Evolutionary conservation across 1,284 basidiomycete species (phyloP).

Genomic region (Somion occarium): DNA sequence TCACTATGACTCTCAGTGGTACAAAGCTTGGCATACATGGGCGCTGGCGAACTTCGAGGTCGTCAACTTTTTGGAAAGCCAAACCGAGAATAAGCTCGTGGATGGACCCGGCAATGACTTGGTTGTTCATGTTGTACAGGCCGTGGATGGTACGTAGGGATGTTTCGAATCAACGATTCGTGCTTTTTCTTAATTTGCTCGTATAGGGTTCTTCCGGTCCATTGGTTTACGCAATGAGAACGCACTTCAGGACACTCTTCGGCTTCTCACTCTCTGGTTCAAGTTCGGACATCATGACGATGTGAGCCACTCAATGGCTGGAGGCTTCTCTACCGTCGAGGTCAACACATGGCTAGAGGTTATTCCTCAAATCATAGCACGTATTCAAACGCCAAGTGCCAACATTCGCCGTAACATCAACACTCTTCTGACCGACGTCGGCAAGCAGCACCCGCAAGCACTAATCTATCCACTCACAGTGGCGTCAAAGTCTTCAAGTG

Average conservation of each 20-base stretch:
- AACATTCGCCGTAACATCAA: slow-evolving; percentile 91
- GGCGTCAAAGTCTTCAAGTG: slow-evolving; percentile 93
- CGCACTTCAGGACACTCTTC: slow-evolving; percentile 92
- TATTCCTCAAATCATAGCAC: slow-evolving; percentile 97
- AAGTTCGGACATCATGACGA: slow-evolving; percentile 93
- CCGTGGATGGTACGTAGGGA: slow-evolving; percentile 88
- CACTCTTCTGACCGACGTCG: slow-evolving; percentile 87
- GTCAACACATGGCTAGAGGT: slow-evolving; percentile 99
- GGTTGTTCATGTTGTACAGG: slow-evolving; percentile 87
- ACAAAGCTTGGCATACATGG: slow-evolving; percentile 99
- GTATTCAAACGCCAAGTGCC: slow-evolving; percentile 91
- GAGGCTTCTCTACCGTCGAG: slow-evolving; percentile 86
- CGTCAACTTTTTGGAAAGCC: slow-evolving; percentile 76
- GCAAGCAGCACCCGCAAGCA: slow-evolving; percentile 96
- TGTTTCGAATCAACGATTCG: slow-evolving; percentile 1
- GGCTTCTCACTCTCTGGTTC: slow-evolving; percentile 97
- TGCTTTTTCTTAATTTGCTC: not conserved
- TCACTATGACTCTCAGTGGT: slow-evolving; percentile 92
- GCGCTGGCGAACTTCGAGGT: slow-evolving; percentile 97
- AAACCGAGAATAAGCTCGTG: slow-evolving; percentile 53
- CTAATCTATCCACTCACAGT: slow-evolving; percentile 98
- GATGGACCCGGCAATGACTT: slow-evolving; percentile 72
- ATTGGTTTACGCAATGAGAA: slow-evolving; percentile 90
- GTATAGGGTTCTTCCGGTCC: slow-evolving; percentile 88
- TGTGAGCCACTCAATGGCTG: slow-evolving; percentile 87